These are phyloP conservation scores for Penicillium psychrosexuale DNA, from an alignment of 2,329 filamentous ascomycete species.

Conservation along the genomic window DNA sequence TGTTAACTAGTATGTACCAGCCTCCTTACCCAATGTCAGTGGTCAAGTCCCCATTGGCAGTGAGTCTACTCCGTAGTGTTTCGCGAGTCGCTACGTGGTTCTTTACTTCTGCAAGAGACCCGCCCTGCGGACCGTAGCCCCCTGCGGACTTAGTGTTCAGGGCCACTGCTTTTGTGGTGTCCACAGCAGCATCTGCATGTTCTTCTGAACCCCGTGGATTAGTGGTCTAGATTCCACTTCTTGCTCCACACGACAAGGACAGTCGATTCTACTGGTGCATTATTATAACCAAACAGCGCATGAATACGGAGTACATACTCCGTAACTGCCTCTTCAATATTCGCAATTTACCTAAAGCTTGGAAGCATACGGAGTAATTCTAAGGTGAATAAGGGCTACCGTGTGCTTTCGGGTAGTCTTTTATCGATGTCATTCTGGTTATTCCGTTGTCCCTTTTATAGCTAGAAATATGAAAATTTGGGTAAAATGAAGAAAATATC, in stretches of 20 bases:
- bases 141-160: not conserved
- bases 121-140: not conserved
- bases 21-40: slow-evolving; percentile 9
- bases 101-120: not conserved
- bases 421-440: too few relatives aligned
- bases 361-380: not conserved
- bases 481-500: not conserved
- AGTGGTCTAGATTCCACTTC: slow-evolving; percentile 15
- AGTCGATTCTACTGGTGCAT: slow-evolving; percentile 12
- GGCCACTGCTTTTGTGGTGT: slow-evolving; percentile 14
- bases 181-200: slow-evolving; percentile 17
- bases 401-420: too few relatives aligned
- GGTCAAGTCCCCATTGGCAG: not conserved
- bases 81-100: not conserved
- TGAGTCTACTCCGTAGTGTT: not conserved
- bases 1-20: slow-evolving; percentile 7
- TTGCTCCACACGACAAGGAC: slow-evolving; percentile 10
- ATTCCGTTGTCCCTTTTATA: too few relatives aligned
- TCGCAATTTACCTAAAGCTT: not conserved
- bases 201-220: slow-evolving; percentile 16
- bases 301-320: not conserved
- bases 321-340: slow-evolving; percentile 8
- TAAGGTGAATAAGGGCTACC: not conserved
- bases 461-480: too few relatives aligned
- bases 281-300: slow-evolving; percentile 36